A percentile compares a stretch with the other conserved stretches of the same genome.
phyloP scores from a whole-genome alignment of 805 yeast species.

The Ogataea siamensis region DNA sequence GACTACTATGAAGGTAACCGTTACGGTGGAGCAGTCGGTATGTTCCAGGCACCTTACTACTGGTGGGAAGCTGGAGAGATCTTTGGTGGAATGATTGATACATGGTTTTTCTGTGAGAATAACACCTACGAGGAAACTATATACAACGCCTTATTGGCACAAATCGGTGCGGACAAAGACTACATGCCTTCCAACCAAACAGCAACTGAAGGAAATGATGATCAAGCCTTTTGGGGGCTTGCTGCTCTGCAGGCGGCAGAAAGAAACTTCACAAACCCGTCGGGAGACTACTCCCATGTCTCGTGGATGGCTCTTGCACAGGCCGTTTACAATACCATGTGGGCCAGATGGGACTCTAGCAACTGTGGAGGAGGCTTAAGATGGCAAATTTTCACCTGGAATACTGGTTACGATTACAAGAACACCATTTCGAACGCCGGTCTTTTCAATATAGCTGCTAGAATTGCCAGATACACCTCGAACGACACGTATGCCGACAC shows the following conservation, averaged over 20 bases:
- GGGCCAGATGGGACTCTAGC: conserved; percentile 67
- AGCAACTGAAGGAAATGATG: conserved; percentile 87
- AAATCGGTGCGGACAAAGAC: conserved; percentile 61
- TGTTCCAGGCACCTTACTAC: conserved; percentile 72
- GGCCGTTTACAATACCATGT: conserved; percentile 85
- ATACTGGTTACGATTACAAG: conserved; percentile 82
- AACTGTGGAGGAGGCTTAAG: conserved; percentile 76
- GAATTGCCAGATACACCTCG: conserved; percentile 75
- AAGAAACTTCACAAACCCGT: conserved; percentile 76
- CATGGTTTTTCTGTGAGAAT: conserved; percentile 67
- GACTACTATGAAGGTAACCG: conserved; percentile 74
- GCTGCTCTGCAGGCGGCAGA: conserved; percentile 85
- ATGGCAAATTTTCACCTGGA: conserved; percentile 92
- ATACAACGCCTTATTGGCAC: conserved; percentile 60
- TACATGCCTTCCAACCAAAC: conserved; percentile 81
- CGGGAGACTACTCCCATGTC: conserved; percentile 28
- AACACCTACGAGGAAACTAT: conserved; percentile 57
- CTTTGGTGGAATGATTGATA: conserved; percentile 67
- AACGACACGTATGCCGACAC: conserved; percentile 72
- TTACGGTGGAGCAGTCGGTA: conserved; percentile 68
- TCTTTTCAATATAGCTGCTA: conserved; percentile 75
- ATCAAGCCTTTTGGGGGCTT: conserved; percentile 91
- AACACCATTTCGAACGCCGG: conserved; percentile 87
- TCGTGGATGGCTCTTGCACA: conserved; percentile 76
- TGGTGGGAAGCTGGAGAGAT: conserved; percentile 95